Percentiles rank a stretch among this genome's conserved stretches.
phyloP scores from a whole-genome alignment of 306 rosid species.

The Castanea mollissima region DNA sequence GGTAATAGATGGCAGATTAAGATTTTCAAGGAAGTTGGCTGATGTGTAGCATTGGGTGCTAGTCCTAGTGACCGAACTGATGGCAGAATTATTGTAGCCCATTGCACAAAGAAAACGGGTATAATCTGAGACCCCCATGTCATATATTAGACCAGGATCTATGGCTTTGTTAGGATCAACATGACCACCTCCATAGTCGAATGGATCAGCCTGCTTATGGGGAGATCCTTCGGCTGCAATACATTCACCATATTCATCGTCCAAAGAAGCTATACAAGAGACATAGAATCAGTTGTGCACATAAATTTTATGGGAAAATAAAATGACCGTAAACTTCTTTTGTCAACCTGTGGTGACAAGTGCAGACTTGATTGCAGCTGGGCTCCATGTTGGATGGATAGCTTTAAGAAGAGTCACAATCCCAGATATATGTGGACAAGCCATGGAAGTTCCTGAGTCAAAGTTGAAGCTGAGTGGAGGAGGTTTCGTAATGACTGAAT shows the following conservation, averaged over 20 bases:
- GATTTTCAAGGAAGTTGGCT: constrained; percentile 30
- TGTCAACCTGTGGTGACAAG: constrained; percentile 53
- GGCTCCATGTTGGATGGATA: constrained; percentile 55
- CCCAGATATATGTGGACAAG: constrained; percentile 56
- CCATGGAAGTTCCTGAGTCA: constrained; percentile 62
- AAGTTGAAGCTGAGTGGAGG: constrained; percentile 29
- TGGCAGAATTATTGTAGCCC: constrained; percentile 59
- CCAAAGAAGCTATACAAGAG: constrained; percentile 39
- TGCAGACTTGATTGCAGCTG: constrained; percentile 65
- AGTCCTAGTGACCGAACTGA: constrained; percentile 27
- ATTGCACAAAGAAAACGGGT: constrained; percentile 54
- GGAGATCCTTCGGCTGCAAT: constrained; percentile 68
- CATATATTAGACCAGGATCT: constrained; percentile 54
- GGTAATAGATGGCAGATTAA: constrained; percentile 58
- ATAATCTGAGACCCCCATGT: constrained; percentile 44
- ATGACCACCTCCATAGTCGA: constrained; percentile 71
- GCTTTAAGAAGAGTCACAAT: constrained; percentile 51
- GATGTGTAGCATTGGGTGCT: constrained; percentile 30
- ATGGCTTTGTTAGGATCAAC: constrained; percentile 53
- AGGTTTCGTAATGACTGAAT: neutral
- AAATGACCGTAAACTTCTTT: neutral
- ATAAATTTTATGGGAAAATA: neutral
- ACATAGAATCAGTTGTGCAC: neutral
- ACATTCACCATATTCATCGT: constrained; percentile 41
- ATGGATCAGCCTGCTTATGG: constrained; percentile 52